Evolutionary conservation across 164 flowering plant species (phyloP), one percentile per base, ranked within the genome.

Genomic region (Kingdonia uniflora): DNA sequence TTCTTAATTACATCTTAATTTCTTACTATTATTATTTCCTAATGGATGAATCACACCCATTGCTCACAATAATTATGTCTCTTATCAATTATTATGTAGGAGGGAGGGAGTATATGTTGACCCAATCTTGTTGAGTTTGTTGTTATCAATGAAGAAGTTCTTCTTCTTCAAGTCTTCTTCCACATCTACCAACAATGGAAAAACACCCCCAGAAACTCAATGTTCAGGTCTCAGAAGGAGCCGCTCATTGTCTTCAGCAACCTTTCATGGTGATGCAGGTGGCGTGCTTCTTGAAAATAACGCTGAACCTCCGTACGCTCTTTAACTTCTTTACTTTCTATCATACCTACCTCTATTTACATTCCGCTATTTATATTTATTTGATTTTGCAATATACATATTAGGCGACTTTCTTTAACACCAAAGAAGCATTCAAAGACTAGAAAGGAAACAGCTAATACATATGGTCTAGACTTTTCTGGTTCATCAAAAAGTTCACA

Each of bases 161-260:
- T 86, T 90, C 68, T 84, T 67, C 70, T 90, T 86, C 62, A 75
- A 74, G 67, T 80, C 95, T 55, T 72, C 78, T 38, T 29, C 35
- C 8, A 56, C 77, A 19, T 65, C 83, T 7, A 70, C 54, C 68
- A 69, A 52, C 45, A 74, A 62, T 41, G 74, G 47, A 60, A 74
- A 54, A 64, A 66, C n/a, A n/a, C n/a, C n/a, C n/a, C n/a, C n/a
- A 42, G 49, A 64, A 17, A 69, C 21, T 58, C 37, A 52, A 13
- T 38, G 65, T 62, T 56, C 82, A 61, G 60, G 56, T 55, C 87
- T 83, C 59, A 78, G 90, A 58, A 71, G 92, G 62, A 80, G 96
- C 66, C 84, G 76, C 37, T 84, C 97, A 22, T 73, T 74, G 41
- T 87, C 97, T 33, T 77, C 95, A 25, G 74, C 82, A 21, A 58